A percentile compares a stretch with the other conserved stretches of the same genome.
Evolutionary conservation across 2,329 filamentous ascomycete species (phyloP).

Genomic region (Pseudogymnoascus destructans): DNA sequence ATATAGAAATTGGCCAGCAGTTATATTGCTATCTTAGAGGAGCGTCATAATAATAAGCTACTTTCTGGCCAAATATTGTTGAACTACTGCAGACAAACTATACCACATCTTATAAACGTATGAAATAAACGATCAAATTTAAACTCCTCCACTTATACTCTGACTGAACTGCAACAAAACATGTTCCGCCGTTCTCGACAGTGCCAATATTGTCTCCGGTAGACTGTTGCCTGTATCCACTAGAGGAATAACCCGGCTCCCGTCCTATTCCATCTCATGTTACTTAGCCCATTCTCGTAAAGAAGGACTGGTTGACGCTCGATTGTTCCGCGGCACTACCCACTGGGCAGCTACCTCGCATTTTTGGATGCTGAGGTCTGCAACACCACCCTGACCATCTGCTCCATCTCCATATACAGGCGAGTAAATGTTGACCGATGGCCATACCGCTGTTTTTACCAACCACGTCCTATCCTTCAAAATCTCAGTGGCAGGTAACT

Average conservation of each 20-base stretch:
- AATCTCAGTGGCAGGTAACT: neutral
- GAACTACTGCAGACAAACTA: neutral
- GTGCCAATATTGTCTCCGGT: neutral
- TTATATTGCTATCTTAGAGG: neutral
- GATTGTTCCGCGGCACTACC: neutral
- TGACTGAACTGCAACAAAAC: neutral
- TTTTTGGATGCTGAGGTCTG: neutral
- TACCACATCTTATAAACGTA: neutral
- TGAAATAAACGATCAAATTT: neutral
- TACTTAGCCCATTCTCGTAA: neutral
- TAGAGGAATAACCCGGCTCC: neutral
- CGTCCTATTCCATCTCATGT: neutral
- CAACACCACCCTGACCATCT: neutral
- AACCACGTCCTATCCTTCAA: neutral
- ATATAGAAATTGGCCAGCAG: neutral
- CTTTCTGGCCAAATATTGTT: neutral
- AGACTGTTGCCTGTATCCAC: neutral
- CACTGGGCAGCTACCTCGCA: neutral
- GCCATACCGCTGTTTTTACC: neutral
- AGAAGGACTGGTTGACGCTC: neutral
- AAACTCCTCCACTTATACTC: neutral
- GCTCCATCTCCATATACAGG: neutral
- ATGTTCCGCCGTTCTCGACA: neutral
- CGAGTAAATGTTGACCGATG: neutral
- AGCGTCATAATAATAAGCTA: neutral